These are phyloP conservation scores for Capsicum rhomboideum DNA, from an alignment of 257 asterid species.

Conservation along the genomic window DNA sequence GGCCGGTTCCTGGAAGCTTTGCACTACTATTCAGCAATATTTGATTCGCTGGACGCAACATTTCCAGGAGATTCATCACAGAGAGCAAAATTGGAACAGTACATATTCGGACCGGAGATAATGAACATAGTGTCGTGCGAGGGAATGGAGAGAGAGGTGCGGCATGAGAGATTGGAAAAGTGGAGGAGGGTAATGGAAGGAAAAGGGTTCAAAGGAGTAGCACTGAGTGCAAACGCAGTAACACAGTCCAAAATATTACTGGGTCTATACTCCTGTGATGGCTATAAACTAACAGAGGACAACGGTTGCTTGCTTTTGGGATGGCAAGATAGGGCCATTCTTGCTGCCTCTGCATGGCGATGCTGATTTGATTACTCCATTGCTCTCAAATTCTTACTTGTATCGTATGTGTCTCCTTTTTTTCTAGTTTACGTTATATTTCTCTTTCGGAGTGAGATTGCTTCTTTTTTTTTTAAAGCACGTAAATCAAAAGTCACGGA, in stretches of 20 bases:
- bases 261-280: conserved; percentile 75
- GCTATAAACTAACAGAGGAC: conserved; percentile 72
- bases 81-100: conserved; percentile 76
- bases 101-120: conserved; percentile 71
- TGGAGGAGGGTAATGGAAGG: conserved; percentile 88
- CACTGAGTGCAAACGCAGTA: conserved; percentile 61
- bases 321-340: conserved; percentile 76
- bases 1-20: conserved; percentile 75
- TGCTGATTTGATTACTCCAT: conserved; percentile 24
- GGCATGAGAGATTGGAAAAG: conserved; percentile 76
- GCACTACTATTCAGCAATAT: conserved; percentile 70
- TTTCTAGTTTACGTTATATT: neutral
- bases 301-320: conserved; percentile 75
- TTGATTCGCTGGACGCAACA: conserved; percentile 79
- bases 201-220: conserved; percentile 61
- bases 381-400: neutral
- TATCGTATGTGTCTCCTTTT: neutral
- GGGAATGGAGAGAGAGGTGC: conserved; percentile 50
- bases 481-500: neutral
- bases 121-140: conserved; percentile 62
- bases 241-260: conserved; percentile 72
- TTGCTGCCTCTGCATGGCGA: conserved; percentile 87
- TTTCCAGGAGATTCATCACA: conserved; percentile 71
- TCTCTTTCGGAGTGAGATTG: neutral
- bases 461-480: neutral